Percentiles rank a stretch among this genome's conserved stretches.
Conservation (phyloP, 2,329 filamentous ascomycete genomes). For the Lachnellula hyalina region DNA sequence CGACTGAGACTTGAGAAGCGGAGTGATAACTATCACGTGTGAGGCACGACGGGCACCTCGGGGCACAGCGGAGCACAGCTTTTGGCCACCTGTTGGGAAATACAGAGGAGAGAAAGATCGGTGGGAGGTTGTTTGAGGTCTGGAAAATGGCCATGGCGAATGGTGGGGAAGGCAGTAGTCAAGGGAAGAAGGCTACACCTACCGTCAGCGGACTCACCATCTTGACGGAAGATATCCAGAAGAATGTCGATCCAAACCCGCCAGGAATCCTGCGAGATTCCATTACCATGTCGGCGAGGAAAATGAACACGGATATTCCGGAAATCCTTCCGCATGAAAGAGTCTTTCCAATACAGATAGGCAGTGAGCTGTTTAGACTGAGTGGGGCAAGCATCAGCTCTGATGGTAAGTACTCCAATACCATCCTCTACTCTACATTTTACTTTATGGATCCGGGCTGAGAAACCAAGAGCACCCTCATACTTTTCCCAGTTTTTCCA, state of each 20-base stretch:
- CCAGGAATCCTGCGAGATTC: constrained; percentile 21
- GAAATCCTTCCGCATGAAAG: constrained; percentile 34
- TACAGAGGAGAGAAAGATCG: background rate
- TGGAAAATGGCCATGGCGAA: background rate
- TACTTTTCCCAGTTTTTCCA: constrained; percentile 95
- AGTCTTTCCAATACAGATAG: constrained; percentile 65
- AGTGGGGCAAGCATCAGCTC: constrained; percentile 67
- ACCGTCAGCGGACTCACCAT: constrained; percentile 1
- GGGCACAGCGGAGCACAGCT: background rate
- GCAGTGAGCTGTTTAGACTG: constrained; percentile 61
- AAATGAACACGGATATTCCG: constrained; percentile 31
- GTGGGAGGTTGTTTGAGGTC: background rate
- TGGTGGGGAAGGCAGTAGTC: background rate
- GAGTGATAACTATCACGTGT: background rate
- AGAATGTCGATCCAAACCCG: constrained; percentile 5
- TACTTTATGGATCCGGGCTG: constrained; percentile 31
- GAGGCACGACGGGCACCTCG: background rate
- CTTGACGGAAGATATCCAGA: background rate
- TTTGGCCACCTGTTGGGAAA: background rate
- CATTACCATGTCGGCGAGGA: constrained; percentile 6
- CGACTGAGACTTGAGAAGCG: background rate
- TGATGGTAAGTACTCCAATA: constrained; percentile 52
- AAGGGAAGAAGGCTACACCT: background rate
- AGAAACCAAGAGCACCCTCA: constrained; percentile 71
- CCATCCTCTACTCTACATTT: background rate